These are phyloP conservation scores for Quercus mongolica DNA, from an alignment of 306 rosid genomes.

Conservation along the genomic window DNA sequence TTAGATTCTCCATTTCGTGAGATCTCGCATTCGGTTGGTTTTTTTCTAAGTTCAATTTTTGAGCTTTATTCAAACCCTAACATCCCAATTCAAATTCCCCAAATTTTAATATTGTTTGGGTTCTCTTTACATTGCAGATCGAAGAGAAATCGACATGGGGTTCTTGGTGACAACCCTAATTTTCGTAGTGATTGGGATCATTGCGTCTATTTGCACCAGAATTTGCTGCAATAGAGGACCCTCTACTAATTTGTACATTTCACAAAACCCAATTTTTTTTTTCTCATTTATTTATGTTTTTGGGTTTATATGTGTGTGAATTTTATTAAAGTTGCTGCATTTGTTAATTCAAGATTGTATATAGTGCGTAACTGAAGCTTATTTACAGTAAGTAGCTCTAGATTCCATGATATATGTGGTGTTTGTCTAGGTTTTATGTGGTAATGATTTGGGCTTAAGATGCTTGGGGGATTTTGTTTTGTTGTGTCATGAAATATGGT, in stretches of 20 bases:
- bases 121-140: constrained; percentile 38
- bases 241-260: constrained; percentile 66
- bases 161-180: constrained; percentile 74
- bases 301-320: neutral
- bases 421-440: no score
- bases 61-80: neutral
- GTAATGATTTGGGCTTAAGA: no score
- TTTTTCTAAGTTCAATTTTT: neutral
- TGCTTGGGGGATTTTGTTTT: no score
- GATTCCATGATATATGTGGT: no score
- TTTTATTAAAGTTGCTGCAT: constrained; percentile 13
- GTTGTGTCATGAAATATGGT: no score
- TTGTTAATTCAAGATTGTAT: constrained; percentile 6
- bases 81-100: neutral
- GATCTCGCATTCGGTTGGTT: neutral
- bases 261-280: neutral
- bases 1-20: neutral
- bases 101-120: constrained; percentile 15
- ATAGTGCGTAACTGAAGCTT: no score
- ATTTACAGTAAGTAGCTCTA: no score
- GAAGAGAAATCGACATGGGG: constrained; percentile 61
- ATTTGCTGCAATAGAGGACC: constrained; percentile 83
- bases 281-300: neutral
- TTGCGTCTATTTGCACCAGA: constrained; percentile 68
- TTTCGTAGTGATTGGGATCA: constrained; percentile 66